Percentiles rank a stretch among this genome's conserved stretches.
Evolutionary conservation across 2,329 filamentous ascomycete genomes (phyloP).

Genomic region (Microsporum audouinii): DNA sequence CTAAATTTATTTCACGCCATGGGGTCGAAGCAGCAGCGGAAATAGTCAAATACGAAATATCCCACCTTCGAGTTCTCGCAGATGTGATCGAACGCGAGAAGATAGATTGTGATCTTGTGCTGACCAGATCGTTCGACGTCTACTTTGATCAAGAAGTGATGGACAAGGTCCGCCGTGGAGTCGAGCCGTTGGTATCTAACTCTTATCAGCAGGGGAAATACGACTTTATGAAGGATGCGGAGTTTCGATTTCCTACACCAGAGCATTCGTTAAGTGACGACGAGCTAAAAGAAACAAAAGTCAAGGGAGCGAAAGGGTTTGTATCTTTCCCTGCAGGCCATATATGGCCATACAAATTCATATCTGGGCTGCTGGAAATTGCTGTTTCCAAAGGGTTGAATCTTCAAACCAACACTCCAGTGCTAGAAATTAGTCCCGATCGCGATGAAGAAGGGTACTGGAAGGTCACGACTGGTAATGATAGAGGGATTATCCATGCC

Average conservation of each 20-base stretch:
- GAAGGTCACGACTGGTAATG: constrained; percentile 48
- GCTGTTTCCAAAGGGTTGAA: constrained; percentile 38
- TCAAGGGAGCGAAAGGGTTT: constrained; percentile 28
- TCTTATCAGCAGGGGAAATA: constrained; percentile 22
- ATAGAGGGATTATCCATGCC: constrained; percentile 54
- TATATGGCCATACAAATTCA: constrained; percentile 63
- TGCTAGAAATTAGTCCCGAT: constrained; percentile 21
- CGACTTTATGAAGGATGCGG: constrained; percentile 18
- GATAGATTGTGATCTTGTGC: constrained; percentile 34
- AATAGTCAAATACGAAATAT: constrained; percentile 31
- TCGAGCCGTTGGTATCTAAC: constrained; percentile 19
- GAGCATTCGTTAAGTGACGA: not conserved
- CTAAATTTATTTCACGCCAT: constrained; percentile 22
- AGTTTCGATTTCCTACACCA: constrained; percentile 8
- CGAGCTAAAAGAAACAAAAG: constrained; percentile 22
- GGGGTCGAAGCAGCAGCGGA: constrained; percentile 29
- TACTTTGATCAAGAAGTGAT: constrained; percentile 25
- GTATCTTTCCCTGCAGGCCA: constrained; percentile 25
- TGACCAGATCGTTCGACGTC: constrained; percentile 32
- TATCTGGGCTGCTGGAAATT: constrained; percentile 59
- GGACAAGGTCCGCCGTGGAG: constrained; percentile 21
- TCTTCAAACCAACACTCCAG: constrained; percentile 44
- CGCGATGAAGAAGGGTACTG: constrained; percentile 34
- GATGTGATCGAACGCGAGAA: constrained; percentile 30
- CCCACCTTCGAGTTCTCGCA: constrained; percentile 32